phyloP scores from a whole-genome alignment of 352 stramenopile species.

The Pythium vanterpoolii region DNA sequence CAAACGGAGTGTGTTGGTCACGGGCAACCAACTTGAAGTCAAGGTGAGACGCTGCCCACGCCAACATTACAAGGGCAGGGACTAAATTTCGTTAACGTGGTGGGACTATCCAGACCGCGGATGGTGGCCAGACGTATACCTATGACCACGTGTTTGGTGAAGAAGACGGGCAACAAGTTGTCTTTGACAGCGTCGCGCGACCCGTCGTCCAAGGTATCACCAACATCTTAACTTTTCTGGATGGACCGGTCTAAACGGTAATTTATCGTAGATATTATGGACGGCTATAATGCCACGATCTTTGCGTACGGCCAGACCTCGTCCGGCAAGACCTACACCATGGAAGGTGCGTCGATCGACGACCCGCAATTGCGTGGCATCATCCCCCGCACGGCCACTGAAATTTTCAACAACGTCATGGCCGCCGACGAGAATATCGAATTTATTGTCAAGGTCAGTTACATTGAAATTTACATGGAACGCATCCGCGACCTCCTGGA shows the following conservation, averaged over 20 bases:
- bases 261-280: constrained; percentile 72
- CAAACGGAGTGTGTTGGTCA: constrained; percentile 52
- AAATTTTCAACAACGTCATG: constrained; percentile 87
- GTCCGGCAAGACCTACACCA: constrained; percentile 88
- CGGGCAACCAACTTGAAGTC: constrained; percentile 57
- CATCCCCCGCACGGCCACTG: constrained; percentile 84
- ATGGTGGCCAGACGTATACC: constrained; percentile 74
- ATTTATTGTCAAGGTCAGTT: constrained; percentile 92
- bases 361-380: constrained; percentile 83
- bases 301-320: constrained; percentile 93
- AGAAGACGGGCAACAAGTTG: constrained; percentile 72
- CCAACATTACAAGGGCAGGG: neutral
- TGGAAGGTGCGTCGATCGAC: constrained; percentile 86
- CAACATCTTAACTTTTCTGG: neutral
- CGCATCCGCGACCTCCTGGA: constrained; percentile 92
- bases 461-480: constrained; percentile 98
- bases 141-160: constrained; percentile 91
- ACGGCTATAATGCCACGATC: constrained; percentile 93
- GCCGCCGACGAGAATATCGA: constrained; percentile 89
- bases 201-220: constrained; percentile 83
- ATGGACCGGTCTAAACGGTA: neutral
- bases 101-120: constrained; percentile 34
- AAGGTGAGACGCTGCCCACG: constrained; percentile 32
- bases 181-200: constrained; percentile 87
- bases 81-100: neutral